These are phyloP conservation scores for Raffaelea ambrosiae DNA, from an alignment of 2,329 filamentous ascomycete species.

Conservation along the genomic window DNA sequence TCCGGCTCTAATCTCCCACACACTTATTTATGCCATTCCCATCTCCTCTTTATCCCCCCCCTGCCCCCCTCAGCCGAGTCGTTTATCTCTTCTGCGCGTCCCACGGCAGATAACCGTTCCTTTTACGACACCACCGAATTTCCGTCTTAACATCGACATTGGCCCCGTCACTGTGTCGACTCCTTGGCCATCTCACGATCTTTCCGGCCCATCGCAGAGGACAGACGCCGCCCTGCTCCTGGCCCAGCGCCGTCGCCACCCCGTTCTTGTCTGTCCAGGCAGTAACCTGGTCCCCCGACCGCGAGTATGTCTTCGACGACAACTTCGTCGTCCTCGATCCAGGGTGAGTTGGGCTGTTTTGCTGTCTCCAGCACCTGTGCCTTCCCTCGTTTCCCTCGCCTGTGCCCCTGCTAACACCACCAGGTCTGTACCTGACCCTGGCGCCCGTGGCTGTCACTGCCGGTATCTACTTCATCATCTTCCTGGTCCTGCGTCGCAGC, in stretches of 20 bases:
- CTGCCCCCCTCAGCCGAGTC: background rate
- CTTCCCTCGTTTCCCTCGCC: background rate
- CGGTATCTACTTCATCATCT: conserved; percentile 31
- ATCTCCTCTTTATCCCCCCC: background rate
- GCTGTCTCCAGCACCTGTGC: background rate
- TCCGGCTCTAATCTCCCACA: too few species aligned
- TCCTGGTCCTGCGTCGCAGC: conserved; percentile 35
- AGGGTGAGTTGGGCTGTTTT: conserved; percentile 6
- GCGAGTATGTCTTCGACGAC: conserved; percentile 6
- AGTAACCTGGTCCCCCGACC: conserved; percentile 2
- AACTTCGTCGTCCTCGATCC: conserved; percentile 9
- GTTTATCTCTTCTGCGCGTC: background rate
- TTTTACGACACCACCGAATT: background rate
- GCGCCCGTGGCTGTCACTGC: conserved; percentile 28
- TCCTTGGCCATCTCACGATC: background rate
- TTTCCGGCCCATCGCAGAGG: background rate
- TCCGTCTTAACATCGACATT: background rate
- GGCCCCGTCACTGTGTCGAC: conserved; percentile 1
- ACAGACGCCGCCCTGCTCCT: background rate
- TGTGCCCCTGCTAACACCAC: background rate
- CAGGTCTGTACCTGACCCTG: conserved; percentile 33
- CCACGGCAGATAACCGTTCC: background rate
- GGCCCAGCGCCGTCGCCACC: too few species aligned
- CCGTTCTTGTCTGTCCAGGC: conserved; percentile 4
- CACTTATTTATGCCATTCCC: background rate